phyloP scores from a whole-genome alignment of 148 eudicot species.

The Salicornia ramosissima region DNA sequence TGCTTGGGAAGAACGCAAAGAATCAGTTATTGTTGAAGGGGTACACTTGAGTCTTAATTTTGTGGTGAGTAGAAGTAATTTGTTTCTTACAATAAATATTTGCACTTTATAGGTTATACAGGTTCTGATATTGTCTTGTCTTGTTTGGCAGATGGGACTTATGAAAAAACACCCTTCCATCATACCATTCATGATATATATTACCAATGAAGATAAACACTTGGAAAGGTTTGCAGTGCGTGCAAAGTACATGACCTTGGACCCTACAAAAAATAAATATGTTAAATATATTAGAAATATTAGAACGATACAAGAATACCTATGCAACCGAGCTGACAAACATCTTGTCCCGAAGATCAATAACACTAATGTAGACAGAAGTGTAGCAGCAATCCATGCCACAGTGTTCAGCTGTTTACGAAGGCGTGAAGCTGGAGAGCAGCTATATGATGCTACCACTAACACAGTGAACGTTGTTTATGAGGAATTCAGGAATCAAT shows the following conservation, averaged over 20 bases:
- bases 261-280: slow-evolving; percentile 86
- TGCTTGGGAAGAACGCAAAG: slow-evolving; percentile 94
- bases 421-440: slow-evolving; percentile 79
- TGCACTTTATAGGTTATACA: not conserved
- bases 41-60: slow-evolving; percentile 98
- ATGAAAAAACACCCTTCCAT: slow-evolving; percentile 98
- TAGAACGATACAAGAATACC: slow-evolving; percentile 87
- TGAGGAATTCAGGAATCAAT: slow-evolving; percentile 81
- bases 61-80: slow-evolving; percentile 48
- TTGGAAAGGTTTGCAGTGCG: slow-evolving; percentile 96
- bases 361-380: slow-evolving; percentile 92
- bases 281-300: slow-evolving; percentile 89
- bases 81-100: not conserved
- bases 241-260: slow-evolving; percentile 93
- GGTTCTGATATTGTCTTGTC: slow-evolving; percentile 4
- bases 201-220: slow-evolving; percentile 89
- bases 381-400: slow-evolving; percentile 92
- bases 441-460: slow-evolving; percentile 64
- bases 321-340: slow-evolving; percentile 87
- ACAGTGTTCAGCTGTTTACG: slow-evolving; percentile 82
- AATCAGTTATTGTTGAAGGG: slow-evolving; percentile 94
- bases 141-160: slow-evolving; percentile 79
- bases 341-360: slow-evolving; percentile 91
- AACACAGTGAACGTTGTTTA: slow-evolving; percentile 63
- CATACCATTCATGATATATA: slow-evolving; percentile 93